phyloP scores from a whole-genome alignment of 495 filamentous ascomycete genomes.

The Xylaria acuta region DNA sequence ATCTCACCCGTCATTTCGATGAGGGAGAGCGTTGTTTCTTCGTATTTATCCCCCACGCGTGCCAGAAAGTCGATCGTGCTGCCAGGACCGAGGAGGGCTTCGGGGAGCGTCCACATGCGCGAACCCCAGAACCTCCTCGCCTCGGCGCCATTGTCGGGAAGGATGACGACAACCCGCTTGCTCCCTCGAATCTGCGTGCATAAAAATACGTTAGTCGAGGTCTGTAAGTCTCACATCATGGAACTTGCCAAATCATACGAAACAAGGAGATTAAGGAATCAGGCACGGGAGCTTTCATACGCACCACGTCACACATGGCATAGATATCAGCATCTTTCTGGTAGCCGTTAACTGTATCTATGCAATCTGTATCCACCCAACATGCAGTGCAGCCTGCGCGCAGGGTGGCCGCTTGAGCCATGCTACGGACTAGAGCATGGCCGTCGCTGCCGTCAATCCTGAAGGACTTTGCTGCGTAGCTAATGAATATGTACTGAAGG shows the following conservation, averaged over 20 bases:
- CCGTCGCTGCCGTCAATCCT: constrained; percentile 26
- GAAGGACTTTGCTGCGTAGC: constrained; percentile 28
- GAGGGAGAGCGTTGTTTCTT: constrained; percentile 3
- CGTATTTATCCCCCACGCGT: background rate
- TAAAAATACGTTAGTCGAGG: no score
- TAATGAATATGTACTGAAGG: constrained; percentile 33
- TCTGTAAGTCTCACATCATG: no score
- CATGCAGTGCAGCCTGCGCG: background rate
- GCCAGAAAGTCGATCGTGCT: constrained; percentile 38
- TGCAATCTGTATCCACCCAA: constrained; percentile 14
- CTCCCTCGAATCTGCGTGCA: constrained; percentile 40
- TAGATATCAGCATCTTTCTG: constrained; percentile 40
- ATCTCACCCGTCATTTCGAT: constrained; percentile 26
- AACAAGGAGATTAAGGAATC: no score
- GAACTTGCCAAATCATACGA: no score
- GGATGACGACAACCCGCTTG: constrained; percentile 39
- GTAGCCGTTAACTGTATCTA: constrained; percentile 21
- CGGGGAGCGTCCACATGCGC: constrained; percentile 54
- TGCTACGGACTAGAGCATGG: background rate
- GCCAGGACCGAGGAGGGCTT: constrained; percentile 45
- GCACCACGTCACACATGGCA: constrained; percentile 46
- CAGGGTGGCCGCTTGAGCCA: background rate
- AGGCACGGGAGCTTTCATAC: no score
- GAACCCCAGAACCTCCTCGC: constrained; percentile 39
- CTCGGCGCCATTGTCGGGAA: constrained; percentile 28